Evolutionary conservation across 768 basidiomycete genomes (phyloP), one percentile per base, ranked within the genome.

Genomic region (Lyophyllum shimeji): DNA sequence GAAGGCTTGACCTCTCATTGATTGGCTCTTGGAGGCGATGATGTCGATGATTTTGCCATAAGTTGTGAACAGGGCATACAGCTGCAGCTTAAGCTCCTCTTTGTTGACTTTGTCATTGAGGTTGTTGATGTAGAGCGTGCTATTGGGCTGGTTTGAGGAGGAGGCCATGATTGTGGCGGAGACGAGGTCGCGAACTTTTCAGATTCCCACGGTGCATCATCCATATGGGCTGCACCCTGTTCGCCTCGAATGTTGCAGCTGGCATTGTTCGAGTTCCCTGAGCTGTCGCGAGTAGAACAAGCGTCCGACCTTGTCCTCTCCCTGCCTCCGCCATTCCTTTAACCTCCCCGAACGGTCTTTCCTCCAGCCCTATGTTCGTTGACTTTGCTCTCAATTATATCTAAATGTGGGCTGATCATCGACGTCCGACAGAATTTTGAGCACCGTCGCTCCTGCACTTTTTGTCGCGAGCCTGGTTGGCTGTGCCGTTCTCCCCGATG

Each of bases 41-140:
- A 98, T 85, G 70, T 98, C 96, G 76, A 98, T 84, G 55, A 98
- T 78, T 69, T 87, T 90, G 69, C 96, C 96, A 74, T 97, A 91
- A 43, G 95, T 90, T 7, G 89, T 88, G 77, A 98, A 98, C 47
- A 98, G 83, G 24, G 88, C 86, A 67, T 86, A 93, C 1, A 98
- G 79, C 74, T 93, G 90, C 9, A 75, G 73, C 46, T 85, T 83
- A 18, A 98, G 78, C 74, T 98, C 96, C 23, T 91, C 86, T 70
- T 94, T 97, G 76, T 91, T 90, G 63, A 94, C 79, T 74, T 93
- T 90, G 71, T 93, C 88, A 66, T 97, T 95, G 69, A 98, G 84
- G 66, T 95, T 95, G 66, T 93, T 91, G 72, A 98, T 74, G 74
- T 95, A 97, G 64, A 98, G 82, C 55, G 95, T 93, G 42, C 85